phyloP scores from a whole-genome alignment of 768 basidiomycete genomes.

The Tulasnella sp. region DNA sequence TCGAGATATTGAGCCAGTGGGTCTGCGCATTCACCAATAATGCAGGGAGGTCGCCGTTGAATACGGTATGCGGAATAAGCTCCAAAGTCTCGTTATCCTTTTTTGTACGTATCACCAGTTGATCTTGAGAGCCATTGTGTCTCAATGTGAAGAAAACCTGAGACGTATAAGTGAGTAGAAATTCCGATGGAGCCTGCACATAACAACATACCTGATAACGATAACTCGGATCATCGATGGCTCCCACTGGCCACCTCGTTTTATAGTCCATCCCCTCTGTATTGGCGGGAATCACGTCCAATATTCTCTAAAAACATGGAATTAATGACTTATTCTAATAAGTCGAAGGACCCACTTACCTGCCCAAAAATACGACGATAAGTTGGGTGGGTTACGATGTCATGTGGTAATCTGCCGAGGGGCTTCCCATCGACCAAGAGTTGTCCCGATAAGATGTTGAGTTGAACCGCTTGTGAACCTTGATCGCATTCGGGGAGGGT shows the following conservation, averaged over 20 bases:
- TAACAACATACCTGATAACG: background rate
- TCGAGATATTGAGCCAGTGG: background rate
- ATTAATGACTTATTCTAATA: background rate
- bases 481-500: background rate
- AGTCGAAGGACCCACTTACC: background rate
- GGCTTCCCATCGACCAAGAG: background rate
- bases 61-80: background rate
- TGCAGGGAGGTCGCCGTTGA: background rate
- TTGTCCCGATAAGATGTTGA: background rate
- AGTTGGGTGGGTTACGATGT: background rate
- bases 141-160: background rate
- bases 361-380: background rate
- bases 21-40: background rate
- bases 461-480: background rate
- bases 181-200: background rate
- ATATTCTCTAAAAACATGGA: background rate
- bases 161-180: background rate
- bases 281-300: slow-evolving; percentile 1
- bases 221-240: too few species aligned
- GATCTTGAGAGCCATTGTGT: background rate
- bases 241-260: background rate
- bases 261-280: background rate
- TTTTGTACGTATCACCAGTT: background rate
- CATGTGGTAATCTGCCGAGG: slow-evolving; percentile 3
- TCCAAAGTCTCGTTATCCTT: background rate